phyloP scores from a whole-genome alignment of 176 grass and related monocot genomes.

The Oryza glaberrima region DNA sequence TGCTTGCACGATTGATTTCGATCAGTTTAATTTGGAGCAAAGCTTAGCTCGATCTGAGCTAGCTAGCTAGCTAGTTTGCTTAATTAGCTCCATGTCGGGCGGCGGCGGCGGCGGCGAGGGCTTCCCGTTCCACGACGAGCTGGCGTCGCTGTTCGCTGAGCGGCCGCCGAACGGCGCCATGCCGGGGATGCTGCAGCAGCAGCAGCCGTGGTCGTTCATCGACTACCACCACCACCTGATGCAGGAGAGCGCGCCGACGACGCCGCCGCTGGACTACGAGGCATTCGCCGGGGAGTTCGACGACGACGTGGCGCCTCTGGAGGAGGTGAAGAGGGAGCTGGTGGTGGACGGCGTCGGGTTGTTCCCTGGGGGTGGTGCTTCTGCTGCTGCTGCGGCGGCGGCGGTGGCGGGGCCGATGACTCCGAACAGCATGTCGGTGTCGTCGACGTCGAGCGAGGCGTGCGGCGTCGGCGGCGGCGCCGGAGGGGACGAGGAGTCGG shows the following conservation, averaged over 20 bases:
- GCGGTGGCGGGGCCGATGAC: slow-evolving; percentile 43
- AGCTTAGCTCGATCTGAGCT: slow-evolving; percentile 9
- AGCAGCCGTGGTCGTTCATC: slow-evolving; percentile 36
- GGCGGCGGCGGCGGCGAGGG: slow-evolving; percentile 11
- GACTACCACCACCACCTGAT: slow-evolving; percentile 52
- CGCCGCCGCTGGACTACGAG: slow-evolving; percentile 39
- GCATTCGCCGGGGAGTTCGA: slow-evolving; percentile 27
- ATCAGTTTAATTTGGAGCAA: background rate
- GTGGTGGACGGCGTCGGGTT: slow-evolving; percentile 21
- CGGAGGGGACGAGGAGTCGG: slow-evolving; percentile 36
- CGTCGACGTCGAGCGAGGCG: slow-evolving; percentile 58
- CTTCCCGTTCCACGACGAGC: slow-evolving; percentile 67
- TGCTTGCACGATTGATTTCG: background rate
- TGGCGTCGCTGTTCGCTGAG: slow-evolving; percentile 64
- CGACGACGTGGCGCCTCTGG: slow-evolving; percentile 7
- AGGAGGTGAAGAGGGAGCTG: slow-evolving; percentile 44
- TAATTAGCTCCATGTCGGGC: slow-evolving; percentile 48
- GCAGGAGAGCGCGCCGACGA: slow-evolving; percentile 8
- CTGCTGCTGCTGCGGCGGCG: background rate
- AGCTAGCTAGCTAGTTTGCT: background rate
- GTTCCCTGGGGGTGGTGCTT: background rate
- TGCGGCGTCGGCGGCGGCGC: background rate
- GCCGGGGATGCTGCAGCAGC: slow-evolving; percentile 21
- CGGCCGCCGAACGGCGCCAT: slow-evolving; percentile 7
- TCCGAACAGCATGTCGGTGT: slow-evolving; percentile 68